These are phyloP conservation scores for Triglochin maritima DNA, from an alignment of 106 monocot genomes.

Conservation along the genomic window DNA sequence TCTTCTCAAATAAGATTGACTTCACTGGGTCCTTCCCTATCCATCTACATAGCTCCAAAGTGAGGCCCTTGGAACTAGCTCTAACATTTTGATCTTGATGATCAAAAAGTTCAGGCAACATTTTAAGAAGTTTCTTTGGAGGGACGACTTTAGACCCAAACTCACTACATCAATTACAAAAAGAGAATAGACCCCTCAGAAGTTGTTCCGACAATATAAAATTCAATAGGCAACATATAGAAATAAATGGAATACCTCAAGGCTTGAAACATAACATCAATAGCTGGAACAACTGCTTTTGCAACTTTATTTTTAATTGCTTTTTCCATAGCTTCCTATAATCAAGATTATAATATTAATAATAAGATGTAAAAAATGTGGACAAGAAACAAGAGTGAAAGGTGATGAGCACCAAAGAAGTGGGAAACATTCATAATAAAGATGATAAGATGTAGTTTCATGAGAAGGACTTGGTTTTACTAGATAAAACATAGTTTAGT, in stretches of 20 bases:
- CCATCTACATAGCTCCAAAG: conserved; percentile 97
- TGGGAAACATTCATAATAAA: too few species aligned
- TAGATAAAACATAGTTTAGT: too few species aligned
- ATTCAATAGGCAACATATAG: not conserved
- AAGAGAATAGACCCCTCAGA: not conserved
- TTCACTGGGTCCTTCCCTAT: conserved; percentile 98
- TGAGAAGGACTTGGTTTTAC: too few species aligned
- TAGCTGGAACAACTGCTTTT: conserved; percentile 98
- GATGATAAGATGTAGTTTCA: too few species aligned
- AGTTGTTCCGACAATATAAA: not conserved
- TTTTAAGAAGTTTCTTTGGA: conserved; percentile 91
- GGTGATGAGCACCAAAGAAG: not conserved
- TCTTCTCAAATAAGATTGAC: conserved; percentile 95
- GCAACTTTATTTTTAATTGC: conserved; percentile 98
- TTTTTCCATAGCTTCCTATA: conserved; percentile 96
- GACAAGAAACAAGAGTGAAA: not conserved
- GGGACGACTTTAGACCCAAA: conserved; percentile 91
- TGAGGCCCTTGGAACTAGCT: conserved; percentile 84
- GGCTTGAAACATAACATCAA: conserved; percentile 99
- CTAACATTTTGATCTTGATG: conserved; percentile 99
- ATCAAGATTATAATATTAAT: not conserved
- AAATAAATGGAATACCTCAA: conserved; percentile 41
- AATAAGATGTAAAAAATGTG: not conserved
- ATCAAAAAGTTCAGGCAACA: conserved; percentile 99
- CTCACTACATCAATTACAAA: conserved; percentile 39